Evolutionary conservation across 192 early-diverging fungal genomes (phyloP).

Genomic region (Chytriomyces sp.): DNA sequence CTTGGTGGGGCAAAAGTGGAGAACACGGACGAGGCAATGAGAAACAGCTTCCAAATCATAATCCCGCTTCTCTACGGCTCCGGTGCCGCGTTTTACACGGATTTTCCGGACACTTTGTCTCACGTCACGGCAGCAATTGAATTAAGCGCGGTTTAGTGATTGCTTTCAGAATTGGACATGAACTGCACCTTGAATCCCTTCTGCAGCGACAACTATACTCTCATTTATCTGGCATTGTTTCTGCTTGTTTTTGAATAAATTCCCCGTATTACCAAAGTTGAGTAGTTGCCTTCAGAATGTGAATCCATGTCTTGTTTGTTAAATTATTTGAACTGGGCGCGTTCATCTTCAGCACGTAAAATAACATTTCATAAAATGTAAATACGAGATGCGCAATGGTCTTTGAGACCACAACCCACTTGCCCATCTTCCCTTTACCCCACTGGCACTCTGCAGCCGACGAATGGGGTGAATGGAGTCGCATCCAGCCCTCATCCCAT

Average conservation of each 20-base stretch:
- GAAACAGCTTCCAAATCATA: constrained; percentile 13
- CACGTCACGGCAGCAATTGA: constrained; percentile 23
- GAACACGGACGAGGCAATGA: background rate
- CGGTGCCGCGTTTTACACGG: constrained; percentile 16
- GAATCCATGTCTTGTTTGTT: too few relatives aligned
- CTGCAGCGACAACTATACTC: background rate
- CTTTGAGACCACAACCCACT: background rate
- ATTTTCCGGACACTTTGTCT: constrained; percentile 8
- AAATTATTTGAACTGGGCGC: too few relatives aligned
- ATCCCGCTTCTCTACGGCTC: background rate
- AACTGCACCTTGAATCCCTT: background rate
- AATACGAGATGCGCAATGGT: too few relatives aligned
- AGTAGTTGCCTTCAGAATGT: background rate
- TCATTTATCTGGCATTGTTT: background rate
- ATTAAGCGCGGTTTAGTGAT: background rate
- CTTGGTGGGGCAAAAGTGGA: background rate
- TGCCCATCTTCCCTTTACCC: background rate
- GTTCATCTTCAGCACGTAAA: too few relatives aligned
- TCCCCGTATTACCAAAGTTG: background rate
- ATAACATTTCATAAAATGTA: too few relatives aligned
- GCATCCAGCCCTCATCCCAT: background rate
- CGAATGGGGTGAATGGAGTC: background rate
- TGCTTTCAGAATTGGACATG: too few relatives aligned
- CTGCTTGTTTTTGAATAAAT: background rate
- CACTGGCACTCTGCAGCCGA: background rate